Conservation (phyloP, 2,329 filamentous ascomycete species). For the Botryotinia narcissicola region DNA sequence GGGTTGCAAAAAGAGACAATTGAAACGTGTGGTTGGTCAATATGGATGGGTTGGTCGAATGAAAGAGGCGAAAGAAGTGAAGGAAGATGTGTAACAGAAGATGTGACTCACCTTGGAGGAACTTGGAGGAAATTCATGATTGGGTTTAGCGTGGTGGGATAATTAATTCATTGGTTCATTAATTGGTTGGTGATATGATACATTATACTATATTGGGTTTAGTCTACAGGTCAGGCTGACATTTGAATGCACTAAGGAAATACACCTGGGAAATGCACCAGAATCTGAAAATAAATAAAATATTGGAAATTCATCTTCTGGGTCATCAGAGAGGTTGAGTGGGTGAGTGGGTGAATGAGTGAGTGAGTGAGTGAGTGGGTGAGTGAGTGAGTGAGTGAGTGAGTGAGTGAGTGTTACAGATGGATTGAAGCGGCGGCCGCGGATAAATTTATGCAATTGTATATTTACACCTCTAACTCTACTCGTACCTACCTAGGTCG, state of each 20-base stretch:
- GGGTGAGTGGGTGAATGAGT: neutral
- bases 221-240: neutral
- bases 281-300: neutral
- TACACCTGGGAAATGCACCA: neutral
- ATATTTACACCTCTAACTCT: neutral
- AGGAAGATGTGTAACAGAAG: slow-evolving; percentile 6
- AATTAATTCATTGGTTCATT: neutral
- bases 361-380: too few species aligned
- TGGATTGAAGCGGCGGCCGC: slow-evolving; percentile 12
- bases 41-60: slow-evolving; percentile 13
- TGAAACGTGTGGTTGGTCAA: slow-evolving; percentile 17
- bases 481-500: neutral
- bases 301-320: neutral
- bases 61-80: slow-evolving; percentile 10
- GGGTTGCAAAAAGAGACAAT: slow-evolving; percentile 8
- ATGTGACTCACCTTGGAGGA: slow-evolving; percentile 14
- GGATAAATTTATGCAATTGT: slow-evolving; percentile 11
- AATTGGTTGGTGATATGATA: neutral
- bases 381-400: too few species aligned
- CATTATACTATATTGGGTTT: slow-evolving; percentile 12
- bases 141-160: neutral
- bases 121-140: slow-evolving; percentile 2
- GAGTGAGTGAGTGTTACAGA: neutral
- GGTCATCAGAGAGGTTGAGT: neutral
- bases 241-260: neutral